phyloP scores from a whole-genome alignment of 345 rosid species.

The Eucalyptus cladocalyx region DNA sequence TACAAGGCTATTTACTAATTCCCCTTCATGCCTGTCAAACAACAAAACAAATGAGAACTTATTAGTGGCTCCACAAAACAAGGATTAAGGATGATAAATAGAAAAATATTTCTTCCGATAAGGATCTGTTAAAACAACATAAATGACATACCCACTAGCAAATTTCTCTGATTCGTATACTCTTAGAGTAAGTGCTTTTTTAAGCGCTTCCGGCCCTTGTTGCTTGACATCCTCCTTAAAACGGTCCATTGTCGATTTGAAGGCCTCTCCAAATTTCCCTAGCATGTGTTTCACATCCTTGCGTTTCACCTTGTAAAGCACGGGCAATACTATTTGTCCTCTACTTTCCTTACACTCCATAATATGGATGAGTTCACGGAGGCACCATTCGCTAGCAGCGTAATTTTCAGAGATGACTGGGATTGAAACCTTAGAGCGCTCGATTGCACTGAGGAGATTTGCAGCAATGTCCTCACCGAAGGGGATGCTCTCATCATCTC shows the following conservation, averaged over 20 bases:
- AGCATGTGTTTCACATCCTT: rapidly evolving
- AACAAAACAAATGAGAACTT: too few relatives aligned
- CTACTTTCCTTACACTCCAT: background rate
- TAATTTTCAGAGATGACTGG: background rate
- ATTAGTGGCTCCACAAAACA: too few relatives aligned
- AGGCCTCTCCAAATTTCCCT: too few relatives aligned
- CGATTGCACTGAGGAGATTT: background rate
- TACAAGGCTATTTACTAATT: too few relatives aligned
- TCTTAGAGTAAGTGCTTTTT: rapidly evolving
- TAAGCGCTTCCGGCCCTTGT: rapidly evolving
- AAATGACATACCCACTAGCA: rapidly evolving
- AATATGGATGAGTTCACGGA: background rate
- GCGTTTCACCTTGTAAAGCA: background rate
- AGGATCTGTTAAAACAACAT: rapidly evolving
- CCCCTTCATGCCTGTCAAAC: too few relatives aligned
- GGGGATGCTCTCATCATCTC: background rate
- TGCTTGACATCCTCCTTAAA: too few relatives aligned
- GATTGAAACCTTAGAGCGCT: background rate
- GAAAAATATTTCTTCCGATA: too few relatives aligned
- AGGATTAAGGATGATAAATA: too few relatives aligned
- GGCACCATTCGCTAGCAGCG: background rate
- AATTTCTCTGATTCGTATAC: too few relatives aligned
- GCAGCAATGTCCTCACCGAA: rapidly evolving
- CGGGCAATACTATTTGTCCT: background rate
- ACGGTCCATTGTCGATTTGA: rapidly evolving